phyloP scores from a whole-genome alignment of 2,329 filamentous ascomycete genomes.

The Penicillium psychrosexuale region DNA sequence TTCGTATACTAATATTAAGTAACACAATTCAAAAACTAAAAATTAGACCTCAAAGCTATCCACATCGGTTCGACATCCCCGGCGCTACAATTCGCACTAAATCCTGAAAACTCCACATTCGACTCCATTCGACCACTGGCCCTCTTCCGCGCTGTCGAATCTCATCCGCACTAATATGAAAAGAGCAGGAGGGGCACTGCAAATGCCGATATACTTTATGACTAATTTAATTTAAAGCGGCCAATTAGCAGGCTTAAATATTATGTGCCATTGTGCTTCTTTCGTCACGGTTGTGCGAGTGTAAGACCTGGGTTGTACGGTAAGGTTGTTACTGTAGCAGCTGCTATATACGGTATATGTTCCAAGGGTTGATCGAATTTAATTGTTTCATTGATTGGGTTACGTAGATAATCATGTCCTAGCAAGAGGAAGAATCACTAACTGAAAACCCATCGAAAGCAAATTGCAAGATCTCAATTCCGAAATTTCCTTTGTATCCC shows the following conservation, averaged over 20 bases:
- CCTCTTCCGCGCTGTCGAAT: slow-evolving; percentile 1
- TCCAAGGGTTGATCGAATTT: not conserved
- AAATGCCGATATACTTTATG: not conserved
- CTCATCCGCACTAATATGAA: not conserved
- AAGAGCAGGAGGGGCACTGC: not conserved
- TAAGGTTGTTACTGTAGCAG: not conserved
- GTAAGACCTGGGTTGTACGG: not conserved
- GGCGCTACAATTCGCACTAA: slow-evolving; percentile 3
- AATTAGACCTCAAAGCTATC: not conserved
- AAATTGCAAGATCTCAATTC: not conserved
- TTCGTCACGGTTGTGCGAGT: not conserved
- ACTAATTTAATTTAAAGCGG: not conserved
- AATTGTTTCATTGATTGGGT: not conserved
- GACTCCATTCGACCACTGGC: not conserved
- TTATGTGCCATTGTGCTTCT: not conserved
- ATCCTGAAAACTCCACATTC: not conserved
- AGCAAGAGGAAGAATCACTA: not conserved
- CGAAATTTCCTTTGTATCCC: not conserved
- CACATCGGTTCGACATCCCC: not conserved
- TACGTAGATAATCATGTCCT: slow-evolving; percentile 1
- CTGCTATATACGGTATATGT: not conserved
- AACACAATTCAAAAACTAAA: not conserved
- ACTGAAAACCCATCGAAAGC: not conserved
- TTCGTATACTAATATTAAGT: not conserved
- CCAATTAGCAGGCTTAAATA: not conserved